phyloP scores from a whole-genome alignment of 1,284 basidiomycete species.

The Microbotryomycetes sp. region DNA sequence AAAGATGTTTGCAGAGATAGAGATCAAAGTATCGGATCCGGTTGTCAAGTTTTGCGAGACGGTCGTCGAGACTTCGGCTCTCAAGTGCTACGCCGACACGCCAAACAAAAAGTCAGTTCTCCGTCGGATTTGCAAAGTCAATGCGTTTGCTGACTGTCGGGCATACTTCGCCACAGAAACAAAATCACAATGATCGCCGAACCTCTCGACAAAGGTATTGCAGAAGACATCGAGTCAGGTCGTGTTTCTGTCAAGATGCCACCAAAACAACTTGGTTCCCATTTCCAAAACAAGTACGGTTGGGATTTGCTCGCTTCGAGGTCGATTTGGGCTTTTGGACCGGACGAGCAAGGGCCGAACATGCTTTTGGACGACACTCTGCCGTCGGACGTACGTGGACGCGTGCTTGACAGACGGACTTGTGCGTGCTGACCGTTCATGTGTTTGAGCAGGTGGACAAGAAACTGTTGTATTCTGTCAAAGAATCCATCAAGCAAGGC shows the following conservation, averaged over 20 bases:
- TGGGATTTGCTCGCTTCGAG: constrained; percentile 97
- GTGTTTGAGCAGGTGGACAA: constrained; percentile 67
- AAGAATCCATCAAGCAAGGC: constrained; percentile 94
- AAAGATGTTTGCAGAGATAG: constrained; percentile 88
- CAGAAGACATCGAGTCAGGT: constrained; percentile 87
- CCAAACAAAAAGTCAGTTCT: constrained; percentile 86
- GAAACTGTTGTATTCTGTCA: constrained; percentile 77
- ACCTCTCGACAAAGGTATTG: constrained; percentile 83
- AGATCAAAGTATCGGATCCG: constrained; percentile 99
- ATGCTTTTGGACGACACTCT: constrained; percentile 91
- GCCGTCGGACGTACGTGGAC: constrained; percentile 66
- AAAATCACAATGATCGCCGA: constrained; percentile 97
- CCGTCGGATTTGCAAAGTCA: constrained; percentile 2
- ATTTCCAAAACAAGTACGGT: constrained; percentile 92
- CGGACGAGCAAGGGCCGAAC: constrained; percentile 90
- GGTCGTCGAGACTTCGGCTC: constrained; percentile 91
- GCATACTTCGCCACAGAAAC: constrained; percentile 54
- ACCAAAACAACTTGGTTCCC: constrained; percentile 82
- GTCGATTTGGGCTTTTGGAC: constrained; percentile 99
- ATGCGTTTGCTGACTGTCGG: neutral
- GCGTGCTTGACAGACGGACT: neutral
- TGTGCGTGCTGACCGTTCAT: neutral
- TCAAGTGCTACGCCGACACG: constrained; percentile 98
- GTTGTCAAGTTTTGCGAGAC: constrained; percentile 98
- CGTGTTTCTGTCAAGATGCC: constrained; percentile 88